Evolutionary conservation across 2,329 filamentous ascomycete species (phyloP).

Genomic region (Ceratocystis alfenasii): DNA sequence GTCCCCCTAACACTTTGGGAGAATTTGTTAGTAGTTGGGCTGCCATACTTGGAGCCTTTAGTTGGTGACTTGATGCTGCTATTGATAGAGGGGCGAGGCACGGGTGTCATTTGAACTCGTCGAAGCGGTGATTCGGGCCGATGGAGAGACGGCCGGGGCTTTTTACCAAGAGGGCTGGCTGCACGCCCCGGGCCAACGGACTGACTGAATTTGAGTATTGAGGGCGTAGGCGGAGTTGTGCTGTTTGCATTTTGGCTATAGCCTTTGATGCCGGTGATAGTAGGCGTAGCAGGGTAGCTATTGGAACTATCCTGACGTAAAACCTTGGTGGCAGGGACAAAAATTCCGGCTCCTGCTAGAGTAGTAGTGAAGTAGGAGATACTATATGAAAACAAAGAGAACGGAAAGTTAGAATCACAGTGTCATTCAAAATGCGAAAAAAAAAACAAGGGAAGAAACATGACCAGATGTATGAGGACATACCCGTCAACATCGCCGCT

Average conservation of each 20-base stretch:
- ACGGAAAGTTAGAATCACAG: neutral
- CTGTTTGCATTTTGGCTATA: slow-evolving; percentile 47
- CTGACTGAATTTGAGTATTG: slow-evolving; percentile 71
- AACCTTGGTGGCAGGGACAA: slow-evolving; percentile 75
- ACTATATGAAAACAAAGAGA: slow-evolving; percentile 30
- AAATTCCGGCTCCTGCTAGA: slow-evolving; percentile 75
- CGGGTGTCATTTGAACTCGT: slow-evolving; percentile 50
- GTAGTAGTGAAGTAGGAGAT: slow-evolving; percentile 71
- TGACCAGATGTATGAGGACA: slow-evolving; percentile 26
- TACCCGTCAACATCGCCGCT: slow-evolving; percentile 92
- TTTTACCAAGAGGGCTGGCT: slow-evolving; percentile 54
- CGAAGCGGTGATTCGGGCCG: slow-evolving; percentile 79
- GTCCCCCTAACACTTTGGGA: slow-evolving; percentile 52
- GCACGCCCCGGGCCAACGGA: slow-evolving; percentile 67
- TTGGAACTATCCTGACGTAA: slow-evolving; percentile 51
- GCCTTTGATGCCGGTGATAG: slow-evolving; percentile 41
- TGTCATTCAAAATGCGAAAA: neutral
- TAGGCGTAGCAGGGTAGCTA: slow-evolving; percentile 53
- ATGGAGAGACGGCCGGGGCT: slow-evolving; percentile 61
- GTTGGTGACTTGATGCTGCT: slow-evolving; percentile 35
- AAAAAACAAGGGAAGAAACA: slow-evolving; percentile 12
- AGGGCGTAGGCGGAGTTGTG: slow-evolving; percentile 52
- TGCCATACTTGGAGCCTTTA: slow-evolving; percentile 43
- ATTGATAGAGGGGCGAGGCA: slow-evolving; percentile 43
- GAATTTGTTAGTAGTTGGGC: slow-evolving; percentile 42